Base-by-base conservation (phyloP, 306 rosid genomes). In the Prunus armeniaca region DNA sequence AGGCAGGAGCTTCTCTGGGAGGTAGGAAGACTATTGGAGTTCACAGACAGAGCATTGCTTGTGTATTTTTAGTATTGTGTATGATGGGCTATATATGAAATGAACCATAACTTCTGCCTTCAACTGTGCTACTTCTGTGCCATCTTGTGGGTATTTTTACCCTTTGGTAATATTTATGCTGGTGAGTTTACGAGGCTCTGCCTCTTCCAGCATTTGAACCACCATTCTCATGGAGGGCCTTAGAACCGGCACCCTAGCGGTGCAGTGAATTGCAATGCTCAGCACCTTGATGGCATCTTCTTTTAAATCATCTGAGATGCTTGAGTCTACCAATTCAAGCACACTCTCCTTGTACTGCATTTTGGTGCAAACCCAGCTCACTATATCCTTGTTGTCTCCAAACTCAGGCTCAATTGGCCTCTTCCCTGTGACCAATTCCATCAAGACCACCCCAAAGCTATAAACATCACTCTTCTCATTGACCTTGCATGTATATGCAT, bases 381-480 rank as follows among this genome's bases (percentile, higher is more conserved):
- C 98, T n/a, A 93, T 88, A 84, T 89, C 97, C 55, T 77, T 88
- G 79, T 73, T 83, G 68, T 93, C 96, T 73, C 96, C 98, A 57
- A 89, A 93, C 76, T 84, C 92, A 4, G 87, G 64, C 74, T 86
- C 98, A 25, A 80, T 81, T 0, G 97, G 96, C 76, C 65, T 87
- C 87, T 86, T 93, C 50, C 96, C 92, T 0, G 96, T 87, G 25
- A 87, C 97, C 78, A 93, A 79, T 79, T 93, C 98, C 98, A 91
- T 88, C 66, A 93, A 77, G 13, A 93, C 97, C 52, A 91, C 93
- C 10, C 98, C 97, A 71, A 93, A 93, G 78, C 98, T 93, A 73
- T 93, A 91, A 19, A 93, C 98, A 51, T 93, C 98, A 34, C 90
- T 89, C 90, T 93, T 93, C 82, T 93, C 98, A n/a, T 83, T 91